phyloP scores from a whole-genome alignment of 2,329 filamentous ascomycete species.

The Colletotrichum tabaci region DNA sequence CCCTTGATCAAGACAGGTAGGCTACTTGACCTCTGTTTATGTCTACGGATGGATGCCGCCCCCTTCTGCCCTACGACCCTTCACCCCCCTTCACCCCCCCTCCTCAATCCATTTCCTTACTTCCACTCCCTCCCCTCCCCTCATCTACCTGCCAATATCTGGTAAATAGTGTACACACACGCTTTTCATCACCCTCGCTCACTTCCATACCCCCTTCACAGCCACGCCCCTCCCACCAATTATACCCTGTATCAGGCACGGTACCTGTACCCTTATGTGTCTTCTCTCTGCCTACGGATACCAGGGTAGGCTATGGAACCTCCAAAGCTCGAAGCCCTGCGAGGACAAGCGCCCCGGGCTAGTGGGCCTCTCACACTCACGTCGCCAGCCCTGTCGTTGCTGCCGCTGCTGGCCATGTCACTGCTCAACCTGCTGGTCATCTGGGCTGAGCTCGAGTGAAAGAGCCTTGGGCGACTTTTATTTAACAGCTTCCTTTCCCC shows the following conservation, averaged over 20 bases:
- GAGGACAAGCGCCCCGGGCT: conserved; percentile 22
- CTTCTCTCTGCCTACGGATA: conserved; percentile 9
- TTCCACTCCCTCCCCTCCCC: conserved; percentile 1
- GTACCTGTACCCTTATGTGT: conserved; percentile 28
- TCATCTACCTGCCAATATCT: conserved; percentile 1
- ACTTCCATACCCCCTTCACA: conserved; percentile 5
- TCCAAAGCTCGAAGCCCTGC: conserved; percentile 26
- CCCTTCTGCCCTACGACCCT: conserved; percentile 18
- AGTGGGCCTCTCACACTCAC: conserved; percentile 8
- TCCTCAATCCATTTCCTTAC: background rate
- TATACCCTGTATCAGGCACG: conserved; percentile 20
- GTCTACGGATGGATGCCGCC: conserved; percentile 8
- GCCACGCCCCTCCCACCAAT: conserved; percentile 20
- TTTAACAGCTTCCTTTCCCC: conserved; percentile 40
- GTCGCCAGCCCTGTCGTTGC: conserved; percentile 37
- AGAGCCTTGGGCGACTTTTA: conserved; percentile 35
- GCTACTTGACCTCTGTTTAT: background rate
- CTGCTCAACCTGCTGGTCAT: conserved; percentile 29
- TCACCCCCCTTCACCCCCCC: conserved; percentile 5
- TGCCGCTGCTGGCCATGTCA: conserved; percentile 32
- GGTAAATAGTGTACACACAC: background rate
- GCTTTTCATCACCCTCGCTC: conserved; percentile 1
- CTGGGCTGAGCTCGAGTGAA: conserved; percentile 22
- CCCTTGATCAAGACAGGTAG: background rate
- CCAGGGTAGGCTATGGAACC: conserved; percentile 22